phyloP scores from a whole-genome alignment of 805 yeast genomes.

The Sugiyamaella mastotermitis region DNA sequence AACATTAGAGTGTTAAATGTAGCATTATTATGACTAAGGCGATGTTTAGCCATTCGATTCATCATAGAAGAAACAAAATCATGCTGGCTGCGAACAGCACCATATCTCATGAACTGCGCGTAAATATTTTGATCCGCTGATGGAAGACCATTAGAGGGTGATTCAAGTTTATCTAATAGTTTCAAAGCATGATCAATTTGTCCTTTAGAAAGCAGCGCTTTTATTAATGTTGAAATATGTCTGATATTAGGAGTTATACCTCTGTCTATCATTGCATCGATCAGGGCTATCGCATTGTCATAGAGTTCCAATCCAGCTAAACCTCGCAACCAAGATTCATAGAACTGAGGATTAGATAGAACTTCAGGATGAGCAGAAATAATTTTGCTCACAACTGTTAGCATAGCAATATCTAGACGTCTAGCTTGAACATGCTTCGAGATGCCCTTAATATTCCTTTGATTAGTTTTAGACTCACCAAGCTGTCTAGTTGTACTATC shows the following conservation, averaged over 20 bases:
- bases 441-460: conserved; percentile 2
- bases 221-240: conserved; percentile 14
- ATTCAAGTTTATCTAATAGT: conserved; percentile 13
- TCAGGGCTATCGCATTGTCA: conserved; percentile 16
- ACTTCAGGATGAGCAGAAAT: conserved; percentile 18
- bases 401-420: conserved; percentile 5
- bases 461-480: no score
- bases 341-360: conserved; percentile 16
- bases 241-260: conserved; percentile 9
- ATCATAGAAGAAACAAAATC: conserved; percentile 9
- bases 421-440: background rate
- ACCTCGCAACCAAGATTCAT: conserved; percentile 22
- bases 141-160: conserved; percentile 6
- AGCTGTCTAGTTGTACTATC: conserved; percentile 16
- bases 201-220: conserved; percentile 14
- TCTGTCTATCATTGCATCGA: conserved; percentile 19
- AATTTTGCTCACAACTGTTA: conserved; percentile 11
- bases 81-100: conserved; percentile 14
- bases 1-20: conserved; percentile 16
- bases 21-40: conserved; percentile 10
- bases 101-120: conserved; percentile 18
- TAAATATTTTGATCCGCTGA: conserved; percentile 13
- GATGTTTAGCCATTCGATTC: conserved; percentile 10
- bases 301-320: conserved; percentile 16
- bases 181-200: conserved; percentile 11